Evolutionary conservation across 1,284 basidiomycete genomes (phyloP), one percentile per base, ranked within the genome.

Genomic region (Puccinia horiana): DNA sequence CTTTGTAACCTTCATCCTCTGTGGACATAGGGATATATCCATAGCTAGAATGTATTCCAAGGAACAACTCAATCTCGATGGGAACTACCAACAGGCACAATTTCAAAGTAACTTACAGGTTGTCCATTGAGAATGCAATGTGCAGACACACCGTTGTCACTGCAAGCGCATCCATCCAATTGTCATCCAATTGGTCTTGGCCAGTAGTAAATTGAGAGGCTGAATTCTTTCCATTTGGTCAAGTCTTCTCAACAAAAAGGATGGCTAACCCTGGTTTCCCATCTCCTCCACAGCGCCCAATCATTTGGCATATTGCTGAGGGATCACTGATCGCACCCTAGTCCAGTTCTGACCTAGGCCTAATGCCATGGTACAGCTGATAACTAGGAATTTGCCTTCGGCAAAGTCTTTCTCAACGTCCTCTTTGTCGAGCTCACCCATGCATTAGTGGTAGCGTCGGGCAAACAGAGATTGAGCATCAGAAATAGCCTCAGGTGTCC

Each of bases 291-390:
- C 58, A 63, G 6, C 26, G 26, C 58, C 58, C 58, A 9, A 63
- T 18, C 58, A 63, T 63, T 63, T 63, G 58, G 26, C 58, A n/a
- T n/a, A n/a, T n/a, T n/a, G n/a, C n/a, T n/a, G n/a, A n/a, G n/a
- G 58, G 26, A 63, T 32, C 5, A 37, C 58, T 5, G 58, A 63
- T 32, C 11, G 58, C 11, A 32, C 58, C 11, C 58, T 3, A 6
- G 58, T 63, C 58, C 58, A 63, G 26, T 63, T 63, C 35, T 63
- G 58, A 63, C 56, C 56, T 8, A 58, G 20, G 56, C 49, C 49
- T 52, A 52, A 52, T 12, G 49, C 49, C 49, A 52, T 63, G 5
- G 58, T 63, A 20, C 58, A 63, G 5, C 16, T 12, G 20, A 63
- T 20, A 29, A 63, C 26, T 5, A n/a, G 58, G 26, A 63, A 63